A percentile compares a stretch with the other conserved stretches of the same genome.
phyloP scores from a whole-genome alignment of 768 basidiomycete genomes.

The Termitomyces sp. region DNA sequence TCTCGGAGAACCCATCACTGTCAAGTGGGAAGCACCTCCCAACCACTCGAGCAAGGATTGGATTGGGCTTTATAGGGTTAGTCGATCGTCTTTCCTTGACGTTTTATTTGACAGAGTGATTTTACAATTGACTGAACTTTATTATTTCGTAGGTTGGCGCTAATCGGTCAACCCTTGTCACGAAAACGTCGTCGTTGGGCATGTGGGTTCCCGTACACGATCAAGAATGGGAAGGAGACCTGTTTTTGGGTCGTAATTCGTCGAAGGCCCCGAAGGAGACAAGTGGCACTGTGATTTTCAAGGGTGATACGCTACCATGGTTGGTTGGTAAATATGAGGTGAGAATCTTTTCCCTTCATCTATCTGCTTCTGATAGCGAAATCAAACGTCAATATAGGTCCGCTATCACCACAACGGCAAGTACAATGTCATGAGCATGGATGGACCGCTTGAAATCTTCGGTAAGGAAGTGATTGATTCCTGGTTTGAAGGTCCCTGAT shows the following conservation, averaged over 20 bases:
- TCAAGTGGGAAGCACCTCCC: slow-evolving; percentile 85
- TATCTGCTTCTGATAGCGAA: not conserved
- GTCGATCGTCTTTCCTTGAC: slow-evolving; percentile 14
- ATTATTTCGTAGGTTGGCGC: slow-evolving; percentile 63
- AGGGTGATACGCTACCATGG: slow-evolving; percentile 83
- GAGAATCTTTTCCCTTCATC: slow-evolving; percentile 13
- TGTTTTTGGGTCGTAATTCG: slow-evolving; percentile 48
- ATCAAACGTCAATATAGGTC: slow-evolving; percentile 36
- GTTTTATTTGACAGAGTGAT: not conserved
- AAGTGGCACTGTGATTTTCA: slow-evolving; percentile 70
- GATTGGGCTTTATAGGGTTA: slow-evolving; percentile 89
- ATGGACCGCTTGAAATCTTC: slow-evolving; percentile 85
- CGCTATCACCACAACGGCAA: slow-evolving; percentile 97
- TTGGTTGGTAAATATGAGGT: slow-evolving; percentile 84
- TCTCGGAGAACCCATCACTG: slow-evolving; percentile 84
- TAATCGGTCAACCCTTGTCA: slow-evolving; percentile 79
- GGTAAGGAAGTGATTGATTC: slow-evolving; percentile 46
- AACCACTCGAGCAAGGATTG: slow-evolving; percentile 91
- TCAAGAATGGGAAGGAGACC: slow-evolving; percentile 92
- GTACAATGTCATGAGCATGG: slow-evolving; percentile 89
- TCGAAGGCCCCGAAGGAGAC: slow-evolving; percentile 39
- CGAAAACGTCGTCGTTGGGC: slow-evolving; percentile 80
- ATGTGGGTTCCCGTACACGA: slow-evolving; percentile 92
- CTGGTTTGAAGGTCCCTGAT: slow-evolving; percentile 4
- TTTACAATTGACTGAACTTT: slow-evolving; percentile 5